These are phyloP conservation scores for Collybia mongolica DNA, from an alignment of 768 basidiomycete species.

Conservation along the genomic window DNA sequence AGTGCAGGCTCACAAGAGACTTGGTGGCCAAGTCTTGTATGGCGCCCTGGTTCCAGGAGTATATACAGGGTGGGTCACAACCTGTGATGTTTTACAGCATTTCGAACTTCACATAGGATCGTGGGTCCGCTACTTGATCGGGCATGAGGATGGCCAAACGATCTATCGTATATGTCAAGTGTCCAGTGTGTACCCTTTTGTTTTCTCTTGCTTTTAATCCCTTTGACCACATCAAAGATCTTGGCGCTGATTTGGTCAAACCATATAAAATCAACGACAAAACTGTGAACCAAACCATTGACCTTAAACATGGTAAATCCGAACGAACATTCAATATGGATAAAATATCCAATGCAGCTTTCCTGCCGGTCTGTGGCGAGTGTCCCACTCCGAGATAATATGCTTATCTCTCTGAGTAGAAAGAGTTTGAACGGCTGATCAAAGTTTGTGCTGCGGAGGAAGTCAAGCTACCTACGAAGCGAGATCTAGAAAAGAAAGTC, in stretches of 20 bases:
- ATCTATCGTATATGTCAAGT: conserved; percentile 87
- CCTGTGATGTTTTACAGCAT: background rate
- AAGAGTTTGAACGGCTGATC: conserved; percentile 68
- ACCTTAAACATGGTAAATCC: conserved; percentile 77
- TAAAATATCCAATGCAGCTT: conserved; percentile 76
- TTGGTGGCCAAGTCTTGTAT: conserved; percentile 68
- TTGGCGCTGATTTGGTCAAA: conserved; percentile 52
- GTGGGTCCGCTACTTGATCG: conserved; percentile 86
- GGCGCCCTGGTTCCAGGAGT: conserved; percentile 85
- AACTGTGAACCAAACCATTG: conserved; percentile 61
- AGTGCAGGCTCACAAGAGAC: conserved; percentile 65
- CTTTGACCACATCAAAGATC: conserved; percentile 30
- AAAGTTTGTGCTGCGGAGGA: conserved; percentile 46
- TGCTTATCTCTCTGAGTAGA: conserved; percentile 36
- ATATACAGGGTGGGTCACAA: conserved; percentile 59
- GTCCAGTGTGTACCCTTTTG: conserved; percentile 50
- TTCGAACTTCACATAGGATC: conserved; percentile 45
- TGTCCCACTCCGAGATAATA: background rate
- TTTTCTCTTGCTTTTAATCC: background rate
- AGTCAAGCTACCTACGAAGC: conserved; percentile 65
- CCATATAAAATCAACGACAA: conserved; percentile 73
- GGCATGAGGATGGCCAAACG: conserved; percentile 50
- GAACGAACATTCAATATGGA: conserved; percentile 71
- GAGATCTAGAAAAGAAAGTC: conserved; percentile 62
- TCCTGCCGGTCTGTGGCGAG: conserved; percentile 52